phyloP scores from a whole-genome alignment of 352 stramenopile genomes.

The Peronospora destructor region DNA sequence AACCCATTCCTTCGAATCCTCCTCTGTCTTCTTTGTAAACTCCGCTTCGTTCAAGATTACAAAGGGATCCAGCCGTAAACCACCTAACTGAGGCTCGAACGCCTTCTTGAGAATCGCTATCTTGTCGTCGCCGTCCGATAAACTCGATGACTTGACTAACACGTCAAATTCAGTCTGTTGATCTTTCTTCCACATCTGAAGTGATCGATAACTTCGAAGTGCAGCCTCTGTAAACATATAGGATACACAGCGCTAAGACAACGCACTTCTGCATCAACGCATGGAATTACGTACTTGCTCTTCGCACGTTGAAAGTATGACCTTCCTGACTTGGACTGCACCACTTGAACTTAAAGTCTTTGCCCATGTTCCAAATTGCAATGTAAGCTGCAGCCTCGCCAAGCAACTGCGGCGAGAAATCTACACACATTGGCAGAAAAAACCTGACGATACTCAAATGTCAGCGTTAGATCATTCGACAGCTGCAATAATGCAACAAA shows the following conservation, averaged over 20 bases:
- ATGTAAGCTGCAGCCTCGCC: conserved; percentile 75
- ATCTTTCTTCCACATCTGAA: conserved; percentile 61
- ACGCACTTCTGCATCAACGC: neutral
- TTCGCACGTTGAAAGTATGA: conserved; percentile 50
- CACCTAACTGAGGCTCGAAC: conserved; percentile 53
- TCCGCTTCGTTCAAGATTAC: conserved; percentile 49
- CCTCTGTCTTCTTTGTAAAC: conserved; percentile 60
- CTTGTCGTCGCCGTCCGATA: conserved; percentile 26
- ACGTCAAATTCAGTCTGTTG: conserved; percentile 57
- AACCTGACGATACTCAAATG: conserved; percentile 31
- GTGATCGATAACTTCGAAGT: conserved; percentile 48
- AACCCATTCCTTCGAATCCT: conserved; percentile 53
- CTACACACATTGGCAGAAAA: conserved; percentile 57
- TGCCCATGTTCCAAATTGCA: conserved; percentile 58
- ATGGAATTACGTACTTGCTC: conserved; percentile 47
- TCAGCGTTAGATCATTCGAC: neutral
- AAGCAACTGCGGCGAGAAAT: conserved; percentile 45
- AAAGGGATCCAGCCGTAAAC: conserved; percentile 55
- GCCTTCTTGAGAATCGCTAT: conserved; percentile 34
- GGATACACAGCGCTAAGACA: conserved; percentile 1
- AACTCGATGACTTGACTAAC: conserved; percentile 29
- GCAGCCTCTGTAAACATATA: conserved; percentile 40
- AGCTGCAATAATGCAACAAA: neutral
- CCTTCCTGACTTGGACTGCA: conserved; percentile 47
- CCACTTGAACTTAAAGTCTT: conserved; percentile 79